Base-by-base conservation (phyloP, 495 filamentous ascomycete genomes). In the Penicillium canescens region DNA sequence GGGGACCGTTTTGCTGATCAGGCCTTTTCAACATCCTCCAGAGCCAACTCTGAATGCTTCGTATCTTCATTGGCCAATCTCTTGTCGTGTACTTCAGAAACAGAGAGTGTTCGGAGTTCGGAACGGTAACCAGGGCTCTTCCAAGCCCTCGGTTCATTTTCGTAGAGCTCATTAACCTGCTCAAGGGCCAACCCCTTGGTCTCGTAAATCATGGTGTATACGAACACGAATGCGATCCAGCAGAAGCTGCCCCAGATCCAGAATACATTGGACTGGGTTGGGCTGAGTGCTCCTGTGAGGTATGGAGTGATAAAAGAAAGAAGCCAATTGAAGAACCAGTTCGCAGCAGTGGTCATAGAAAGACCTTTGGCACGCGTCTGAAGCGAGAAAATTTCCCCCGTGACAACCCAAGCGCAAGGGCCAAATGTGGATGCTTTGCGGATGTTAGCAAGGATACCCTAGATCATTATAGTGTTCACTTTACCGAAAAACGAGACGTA, bases 151-250 rank as follows among this genome's bases (percentile, higher is more conserved):
- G 42, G 3, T 16, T 41, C 52, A 42, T 59, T 49, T 18, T 37
- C 76, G 65, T 92, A 92, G 26, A 92, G 71, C 75, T 91, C 83
- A 65, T 92, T 86, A 34, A 92, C 81, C 66, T 92, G 79, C 67
- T 93, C 89, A 20, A 92, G 78, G 4, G 82, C 82, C 8, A 89
- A 76, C 9, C 89, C 89, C 78, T 93, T 92, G 52, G 89, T 93
- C 71, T 92, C 90, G 65, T 90, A 91, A 68, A 94, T 86, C 68
- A 86, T 78, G 53, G 62, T 59, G 62, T 83, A 92, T 1, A 90
- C 87, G 59, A 91, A 92, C 8, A 81, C 64, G 49, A 84, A 80
- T 52, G 83, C 85, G 56, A 91, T 56, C 57, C 87, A 83, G 69
- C 88, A 92, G 65, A 77, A 83, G 3, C 75, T 79, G 52, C 82